A percentile compares a stretch with the other conserved stretches of the same genome.
Conservation (phyloP, 345 rosid genomes). For the Corchorus olitorius region DNA sequence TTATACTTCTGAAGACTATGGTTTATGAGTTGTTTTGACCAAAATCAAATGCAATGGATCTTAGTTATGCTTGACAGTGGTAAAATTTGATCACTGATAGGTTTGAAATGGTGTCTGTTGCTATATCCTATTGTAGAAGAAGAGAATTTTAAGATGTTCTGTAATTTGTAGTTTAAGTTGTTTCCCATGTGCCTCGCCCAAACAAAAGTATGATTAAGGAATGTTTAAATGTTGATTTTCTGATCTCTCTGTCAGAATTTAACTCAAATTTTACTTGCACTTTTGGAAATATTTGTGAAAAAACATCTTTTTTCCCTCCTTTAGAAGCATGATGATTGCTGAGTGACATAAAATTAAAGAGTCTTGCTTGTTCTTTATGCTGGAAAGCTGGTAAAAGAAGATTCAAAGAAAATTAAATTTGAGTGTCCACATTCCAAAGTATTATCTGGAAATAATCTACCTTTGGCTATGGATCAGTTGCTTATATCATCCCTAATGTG, state of each 20-base stretch:
- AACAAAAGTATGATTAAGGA: not conserved
- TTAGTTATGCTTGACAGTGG: not conserved
- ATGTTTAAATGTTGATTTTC: not conserved
- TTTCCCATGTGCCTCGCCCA: not conserved
- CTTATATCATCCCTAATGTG: not conserved
- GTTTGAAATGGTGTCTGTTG: constrained; percentile 13
- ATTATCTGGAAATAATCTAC: not conserved
- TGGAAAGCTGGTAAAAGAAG: not conserved
- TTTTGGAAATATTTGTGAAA: not conserved
- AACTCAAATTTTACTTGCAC: not conserved
- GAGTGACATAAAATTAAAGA: not conserved
- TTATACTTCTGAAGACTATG: not conserved
- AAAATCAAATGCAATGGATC: not conserved
- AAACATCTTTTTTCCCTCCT: not conserved
- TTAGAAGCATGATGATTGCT: not conserved
- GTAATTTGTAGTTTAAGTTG: not conserved
- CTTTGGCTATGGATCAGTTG: not conserved
- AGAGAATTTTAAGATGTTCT: not conserved
- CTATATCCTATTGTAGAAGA: not conserved
- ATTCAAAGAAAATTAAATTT: not conserved
- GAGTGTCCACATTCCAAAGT: not conserved
- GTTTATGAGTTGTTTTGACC: not conserved
- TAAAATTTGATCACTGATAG: not conserved
- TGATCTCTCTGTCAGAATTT: not conserved
- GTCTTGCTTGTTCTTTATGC: not conserved